A percentile compares a stretch with the other conserved stretches of the same genome.
These are phyloP conservation scores for Neckera pumila DNA, from an alignment of 225 moss, liverwort and hornwort species.

Conservation along the genomic window DNA sequence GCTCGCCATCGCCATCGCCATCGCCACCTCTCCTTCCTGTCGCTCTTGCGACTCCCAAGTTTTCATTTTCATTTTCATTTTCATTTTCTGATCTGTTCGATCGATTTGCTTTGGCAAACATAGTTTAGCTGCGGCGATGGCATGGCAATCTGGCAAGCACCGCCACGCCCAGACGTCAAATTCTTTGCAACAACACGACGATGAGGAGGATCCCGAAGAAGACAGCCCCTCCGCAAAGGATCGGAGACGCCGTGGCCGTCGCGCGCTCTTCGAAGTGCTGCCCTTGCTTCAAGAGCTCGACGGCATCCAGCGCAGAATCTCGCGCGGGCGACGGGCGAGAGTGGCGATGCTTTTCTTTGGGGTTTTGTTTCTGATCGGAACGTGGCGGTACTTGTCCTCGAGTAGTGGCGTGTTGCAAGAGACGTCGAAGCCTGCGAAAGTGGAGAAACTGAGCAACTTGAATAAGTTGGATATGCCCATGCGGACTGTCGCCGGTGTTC, in stretches of 20 bases:
- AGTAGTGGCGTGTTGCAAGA: background rate
- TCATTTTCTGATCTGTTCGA: background rate
- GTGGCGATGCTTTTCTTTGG: background rate
- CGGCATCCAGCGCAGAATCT: background rate
- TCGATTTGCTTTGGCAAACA: background rate
- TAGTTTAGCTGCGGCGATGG: background rate
- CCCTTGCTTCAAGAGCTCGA: constrained; percentile 12
- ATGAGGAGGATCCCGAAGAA: constrained; percentile 17
- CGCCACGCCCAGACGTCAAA: constrained; percentile 8
- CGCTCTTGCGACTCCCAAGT: background rate
- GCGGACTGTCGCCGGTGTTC: constrained; percentile 32
- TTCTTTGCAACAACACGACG: background rate
- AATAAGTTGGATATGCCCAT: constrained; percentile 71
- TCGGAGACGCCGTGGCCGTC: constrained; percentile 10
- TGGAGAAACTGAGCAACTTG: constrained; percentile 41
- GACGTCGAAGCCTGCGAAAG: background rate
- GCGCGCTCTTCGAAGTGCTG: background rate
- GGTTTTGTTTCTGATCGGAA: background rate
- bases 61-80: background rate
- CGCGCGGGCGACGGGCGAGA: background rate
- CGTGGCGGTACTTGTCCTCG: background rate
- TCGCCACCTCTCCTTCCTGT: background rate
- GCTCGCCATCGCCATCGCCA: background rate
- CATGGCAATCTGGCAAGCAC: constrained; percentile 10
- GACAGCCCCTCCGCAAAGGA: constrained; percentile 18